These are phyloP conservation scores for Ophiocordyceps sinensis DNA, from an alignment of 2,329 filamentous ascomycete species.

Conservation along the genomic window DNA sequence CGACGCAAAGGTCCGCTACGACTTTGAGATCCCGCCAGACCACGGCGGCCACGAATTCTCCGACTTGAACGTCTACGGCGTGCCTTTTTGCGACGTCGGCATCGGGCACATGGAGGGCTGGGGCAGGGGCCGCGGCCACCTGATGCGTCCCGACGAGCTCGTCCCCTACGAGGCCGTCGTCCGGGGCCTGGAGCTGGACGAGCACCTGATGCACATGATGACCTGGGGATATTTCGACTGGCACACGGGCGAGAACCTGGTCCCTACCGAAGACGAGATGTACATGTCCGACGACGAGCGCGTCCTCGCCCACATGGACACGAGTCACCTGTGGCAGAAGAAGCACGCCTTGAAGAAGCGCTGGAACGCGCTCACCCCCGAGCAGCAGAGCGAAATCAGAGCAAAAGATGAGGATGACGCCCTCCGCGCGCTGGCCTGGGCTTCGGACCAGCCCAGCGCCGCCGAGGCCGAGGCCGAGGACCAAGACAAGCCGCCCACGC, in stretches of 20 bases:
- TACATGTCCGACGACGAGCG: slow-evolving; percentile 34
- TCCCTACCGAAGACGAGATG: slow-evolving; percentile 33
- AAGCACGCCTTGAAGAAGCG: slow-evolving; percentile 30
- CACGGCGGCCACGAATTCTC: slow-evolving; percentile 8
- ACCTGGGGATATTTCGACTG: slow-evolving; percentile 48
- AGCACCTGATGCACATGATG: slow-evolving; percentile 41
- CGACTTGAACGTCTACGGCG: slow-evolving; percentile 27
- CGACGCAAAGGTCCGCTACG: slow-evolving; percentile 43
- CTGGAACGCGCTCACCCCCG: slow-evolving; percentile 22
- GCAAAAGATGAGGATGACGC: slow-evolving; percentile 19
- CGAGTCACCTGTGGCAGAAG: slow-evolving; percentile 24
- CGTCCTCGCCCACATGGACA: slow-evolving; percentile 17
- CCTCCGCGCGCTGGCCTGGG: slow-evolving; percentile 20
- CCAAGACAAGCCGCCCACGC: slow-evolving; percentile 6
- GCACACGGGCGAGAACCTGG: slow-evolving; percentile 32
- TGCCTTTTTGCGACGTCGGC: slow-evolving; percentile 39
- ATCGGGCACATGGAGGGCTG: slow-evolving; percentile 39
- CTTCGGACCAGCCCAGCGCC: slow-evolving; percentile 9
- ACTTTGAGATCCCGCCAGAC: slow-evolving; percentile 26
- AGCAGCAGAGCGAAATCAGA: slow-evolving; percentile 23
- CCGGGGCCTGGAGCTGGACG: slow-evolving; percentile 37
- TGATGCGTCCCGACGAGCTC: slow-evolving; percentile 43
- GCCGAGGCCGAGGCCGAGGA: slow-evolving; percentile 1
- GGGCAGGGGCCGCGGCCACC: slow-evolving; percentile 29
- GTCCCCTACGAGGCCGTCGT: slow-evolving; percentile 40